Conservation (phyloP, 2,329 filamentous ascomycete species). For the Aspergillus sp. region DNA sequence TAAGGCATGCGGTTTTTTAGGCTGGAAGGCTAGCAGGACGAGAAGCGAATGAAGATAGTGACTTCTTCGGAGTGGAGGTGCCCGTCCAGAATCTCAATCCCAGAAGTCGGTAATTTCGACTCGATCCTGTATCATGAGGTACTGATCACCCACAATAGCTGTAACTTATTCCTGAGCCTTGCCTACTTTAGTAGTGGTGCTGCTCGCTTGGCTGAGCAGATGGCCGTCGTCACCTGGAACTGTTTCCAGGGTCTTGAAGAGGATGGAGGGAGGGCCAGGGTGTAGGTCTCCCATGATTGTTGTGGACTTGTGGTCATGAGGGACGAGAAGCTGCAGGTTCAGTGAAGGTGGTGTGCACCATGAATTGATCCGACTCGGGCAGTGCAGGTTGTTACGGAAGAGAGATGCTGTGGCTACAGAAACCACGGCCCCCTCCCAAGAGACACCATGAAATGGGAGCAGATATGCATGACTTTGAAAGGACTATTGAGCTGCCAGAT, state of each 20-base stretch:
- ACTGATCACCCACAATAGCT: conserved; percentile 14
- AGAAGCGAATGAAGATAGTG: not conserved
- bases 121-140: conserved; percentile 9
- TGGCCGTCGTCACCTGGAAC: conserved; percentile 7
- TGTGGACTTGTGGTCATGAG: not conserved
- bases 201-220: not conserved
- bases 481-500: not conserved
- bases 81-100: conserved; percentile 12
- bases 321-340: not conserved
- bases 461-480: not conserved
- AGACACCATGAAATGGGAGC: too few relatives aligned
- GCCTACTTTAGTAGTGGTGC: not conserved
- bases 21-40: not conserved
- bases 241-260: not conserved
- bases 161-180: conserved; percentile 7
- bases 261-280: not conserved
- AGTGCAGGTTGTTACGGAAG: not conserved
- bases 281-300: not conserved
- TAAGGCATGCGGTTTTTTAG: conserved; percentile 9
- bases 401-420: not conserved
- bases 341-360: not conserved
- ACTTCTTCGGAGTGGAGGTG: conserved; percentile 6
- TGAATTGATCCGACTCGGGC: not conserved
- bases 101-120: conserved; percentile 4
- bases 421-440: too few relatives aligned